Evolutionary conservation across 805 yeast species (phyloP).

Genomic region (Starmerella vitae): DNA sequence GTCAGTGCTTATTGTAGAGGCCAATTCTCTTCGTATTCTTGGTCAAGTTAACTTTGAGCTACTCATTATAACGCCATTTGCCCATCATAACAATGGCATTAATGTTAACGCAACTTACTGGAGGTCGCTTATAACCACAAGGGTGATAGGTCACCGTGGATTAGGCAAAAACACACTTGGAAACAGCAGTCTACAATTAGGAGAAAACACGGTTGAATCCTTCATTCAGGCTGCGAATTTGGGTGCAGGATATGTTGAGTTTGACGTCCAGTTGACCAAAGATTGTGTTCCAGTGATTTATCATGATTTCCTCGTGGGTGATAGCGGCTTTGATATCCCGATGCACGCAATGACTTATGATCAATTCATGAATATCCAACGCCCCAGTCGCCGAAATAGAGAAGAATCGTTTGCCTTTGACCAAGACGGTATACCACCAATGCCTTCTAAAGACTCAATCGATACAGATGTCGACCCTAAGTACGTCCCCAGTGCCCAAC

Average conservation of each 20-base stretch:
- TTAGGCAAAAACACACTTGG: conserved; percentile 71
- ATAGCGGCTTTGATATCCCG: conserved; percentile 89
- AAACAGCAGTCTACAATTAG: conserved; percentile 70
- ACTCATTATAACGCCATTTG: conserved; percentile 56
- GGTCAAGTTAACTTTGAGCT: conserved; percentile 71
- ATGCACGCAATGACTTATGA: conserved; percentile 86
- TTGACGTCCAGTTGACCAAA: conserved; percentile 89
- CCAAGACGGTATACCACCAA: conserved; percentile 1
- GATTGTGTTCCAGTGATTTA: conserved; percentile 85
- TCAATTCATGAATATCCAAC: conserved; percentile 42
- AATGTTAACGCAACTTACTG: conserved; percentile 66
- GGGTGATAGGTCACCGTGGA: conserved; percentile 94
- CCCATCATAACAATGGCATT: conserved; percentile 54
- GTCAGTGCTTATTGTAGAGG: conserved; percentile 64
- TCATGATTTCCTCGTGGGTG: conserved; percentile 89
- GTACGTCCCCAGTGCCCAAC: neutral
- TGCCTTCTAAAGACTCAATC: neutral
- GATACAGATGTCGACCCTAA: neutral
- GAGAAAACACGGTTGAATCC: conserved; percentile 90
- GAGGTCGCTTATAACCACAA: conserved; percentile 75
- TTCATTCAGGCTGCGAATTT: conserved; percentile 91
- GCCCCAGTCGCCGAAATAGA: conserved; percentile 7
- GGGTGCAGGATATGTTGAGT: conserved; percentile 94
- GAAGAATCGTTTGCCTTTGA: neutral
- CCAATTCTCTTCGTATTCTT: conserved; percentile 54